Base-by-base conservation (phyloP, 139 green algal species). In the Coccomyxa sp. region DNA sequence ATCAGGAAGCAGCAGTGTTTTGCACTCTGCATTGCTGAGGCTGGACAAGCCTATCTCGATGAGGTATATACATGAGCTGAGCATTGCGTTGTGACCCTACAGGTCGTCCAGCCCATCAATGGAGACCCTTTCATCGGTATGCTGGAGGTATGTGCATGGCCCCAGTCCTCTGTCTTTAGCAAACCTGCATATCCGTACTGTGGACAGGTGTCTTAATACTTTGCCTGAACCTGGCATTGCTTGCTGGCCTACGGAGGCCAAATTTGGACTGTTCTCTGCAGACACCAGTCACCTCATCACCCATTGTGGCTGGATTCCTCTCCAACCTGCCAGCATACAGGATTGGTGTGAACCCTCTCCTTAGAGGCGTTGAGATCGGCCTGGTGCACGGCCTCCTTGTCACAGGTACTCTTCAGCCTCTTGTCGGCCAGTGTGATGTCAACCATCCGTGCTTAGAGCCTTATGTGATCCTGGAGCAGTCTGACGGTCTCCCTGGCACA, bases 261-360 rank as follows among this genome's bases (percentile, higher is more conserved):
- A 31, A 36, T 2, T 16, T 58, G 44, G n/a, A n/a, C n/a, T n/a
- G n/a, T n/a, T n/a, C n/a, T 12, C 44, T 71, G 64, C 95, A 99
- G 93, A 99, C 95, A 68, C 95, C 95, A 35, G 92, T 99, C 36
- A 99, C 95, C 55, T 98, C 94, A 44, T 81, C 93, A 36, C 94
- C 95, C 44, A 80, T 95, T 54, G 94, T 99, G 0, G 92, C 94
- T 8, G 86, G 36, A 80, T 99, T 92, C 91, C 89, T 99, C 54
- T 97, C 90, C 80, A 97, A 95, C 88, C 91, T 99, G 78, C 96
- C 96, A 74, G 96, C 95, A 41, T 99, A 99, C 91, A 90, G 95
- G 81, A 97, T 82, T 38, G 85, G 90, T 50, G 96, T 99, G 44
- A 89, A 92, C 39, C 96, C 96, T 38, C 82, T 98, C 55, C 87